phyloP scores from a whole-genome alignment of 495 filamentous ascomycete species.

The Neurospora sp. region DNA sequence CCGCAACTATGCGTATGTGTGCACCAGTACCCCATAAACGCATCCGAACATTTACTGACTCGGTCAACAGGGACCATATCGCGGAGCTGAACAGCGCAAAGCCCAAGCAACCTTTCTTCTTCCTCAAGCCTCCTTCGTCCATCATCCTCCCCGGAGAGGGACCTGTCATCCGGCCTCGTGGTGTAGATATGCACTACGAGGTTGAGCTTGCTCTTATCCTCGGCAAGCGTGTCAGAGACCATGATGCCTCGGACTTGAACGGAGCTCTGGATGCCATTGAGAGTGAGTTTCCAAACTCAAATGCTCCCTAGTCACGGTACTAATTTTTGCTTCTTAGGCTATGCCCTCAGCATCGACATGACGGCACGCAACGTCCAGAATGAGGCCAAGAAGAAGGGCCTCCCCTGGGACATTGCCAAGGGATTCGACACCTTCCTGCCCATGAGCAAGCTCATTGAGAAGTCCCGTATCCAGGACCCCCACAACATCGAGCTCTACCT shows the following conservation, averaged over 20 bases:
- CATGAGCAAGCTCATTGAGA: constrained; percentile 65
- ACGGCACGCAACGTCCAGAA: constrained; percentile 89
- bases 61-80: constrained; percentile 69
- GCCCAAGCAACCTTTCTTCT: constrained; percentile 95
- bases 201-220: constrained; percentile 87
- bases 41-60: constrained; percentile 9
- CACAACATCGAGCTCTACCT: constrained; percentile 80
- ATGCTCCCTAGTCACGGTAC: not conserved
- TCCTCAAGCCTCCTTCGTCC: constrained; percentile 83
- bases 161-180: constrained; percentile 72
- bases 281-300: constrained; percentile 25
- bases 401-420: constrained; percentile 94
- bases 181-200: constrained; percentile 85
- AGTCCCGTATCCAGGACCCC: constrained; percentile 70
- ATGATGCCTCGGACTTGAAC: constrained; percentile 54
- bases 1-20: constrained; percentile 85
- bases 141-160: constrained; percentile 69
- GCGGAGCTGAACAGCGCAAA: constrained; percentile 76
- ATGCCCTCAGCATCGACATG: constrained; percentile 85
- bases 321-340: constrained; percentile 33
- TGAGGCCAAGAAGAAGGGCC: constrained; percentile 88
- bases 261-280: constrained; percentile 52
- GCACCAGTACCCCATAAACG: constrained; percentile 1
- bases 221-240: constrained; percentile 64
- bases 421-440: constrained; percentile 97